Conservation (phyloP, 345 rosid species). For the Ailanthus altissimus region DNA sequence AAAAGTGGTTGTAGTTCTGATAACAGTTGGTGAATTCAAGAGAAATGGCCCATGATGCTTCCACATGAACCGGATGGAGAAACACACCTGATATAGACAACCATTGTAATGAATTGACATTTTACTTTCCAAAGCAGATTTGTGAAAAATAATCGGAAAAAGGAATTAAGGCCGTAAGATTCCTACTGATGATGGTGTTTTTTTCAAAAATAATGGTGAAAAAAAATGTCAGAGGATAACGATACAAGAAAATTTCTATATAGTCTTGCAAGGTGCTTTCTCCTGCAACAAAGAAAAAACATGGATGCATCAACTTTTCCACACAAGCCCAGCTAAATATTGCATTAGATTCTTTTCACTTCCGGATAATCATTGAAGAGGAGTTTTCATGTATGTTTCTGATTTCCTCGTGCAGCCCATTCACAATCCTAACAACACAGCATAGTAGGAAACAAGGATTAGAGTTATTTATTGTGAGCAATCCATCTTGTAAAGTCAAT, state of each 20-base stretch:
- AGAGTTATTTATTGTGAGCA: background rate
- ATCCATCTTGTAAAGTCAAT: background rate
- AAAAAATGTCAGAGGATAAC: background rate
- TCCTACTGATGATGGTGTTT: background rate
- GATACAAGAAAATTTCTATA: constrained; percentile 11
- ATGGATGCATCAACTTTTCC: background rate
- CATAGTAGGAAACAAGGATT: background rate
- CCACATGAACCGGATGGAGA: background rate
- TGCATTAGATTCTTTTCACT: background rate
- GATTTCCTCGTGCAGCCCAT: background rate
- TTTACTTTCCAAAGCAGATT: background rate
- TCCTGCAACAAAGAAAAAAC: background rate
- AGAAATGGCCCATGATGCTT: background rate
- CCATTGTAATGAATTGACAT: background rate
- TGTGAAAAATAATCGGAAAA: background rate
- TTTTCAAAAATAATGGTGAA: background rate
- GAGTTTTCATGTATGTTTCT: background rate
- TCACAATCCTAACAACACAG: constrained; percentile 11
- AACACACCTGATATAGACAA: background rate
- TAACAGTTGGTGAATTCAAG: background rate
- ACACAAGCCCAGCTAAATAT: background rate
- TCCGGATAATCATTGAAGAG: background rate
- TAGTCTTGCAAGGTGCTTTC: constrained; percentile 2
- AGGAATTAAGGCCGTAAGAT: background rate
- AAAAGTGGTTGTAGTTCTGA: too few relatives aligned